phyloP scores from a whole-genome alignment of 768 basidiomycete species.

The Rhodotorula kratochvilovae region DNA sequence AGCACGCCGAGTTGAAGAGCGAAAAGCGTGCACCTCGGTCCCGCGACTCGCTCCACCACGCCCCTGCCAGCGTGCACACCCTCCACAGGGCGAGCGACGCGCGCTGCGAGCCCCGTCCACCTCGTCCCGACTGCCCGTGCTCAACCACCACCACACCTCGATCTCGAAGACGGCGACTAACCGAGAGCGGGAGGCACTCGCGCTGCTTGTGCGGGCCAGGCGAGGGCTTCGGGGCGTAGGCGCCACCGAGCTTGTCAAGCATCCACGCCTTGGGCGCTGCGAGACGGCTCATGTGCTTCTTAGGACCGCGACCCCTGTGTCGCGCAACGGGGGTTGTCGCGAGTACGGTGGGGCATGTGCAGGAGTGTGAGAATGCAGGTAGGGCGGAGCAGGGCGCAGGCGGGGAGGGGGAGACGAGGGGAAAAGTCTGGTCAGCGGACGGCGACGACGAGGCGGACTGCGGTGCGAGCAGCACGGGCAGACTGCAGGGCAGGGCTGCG shows the following conservation, averaged over 20 bases:
- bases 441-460: neutral
- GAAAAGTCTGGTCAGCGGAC: neutral
- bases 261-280: slow-evolving; percentile 98
- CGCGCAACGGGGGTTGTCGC: no score
- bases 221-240: slow-evolving; percentile 78
- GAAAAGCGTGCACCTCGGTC: neutral
- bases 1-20: neutral
- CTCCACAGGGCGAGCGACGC: neutral
- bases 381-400: neutral
- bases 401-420: neutral
- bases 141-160: neutral
- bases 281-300: slow-evolving; percentile 70
- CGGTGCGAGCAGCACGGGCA: neutral
- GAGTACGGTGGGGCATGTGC: no score
- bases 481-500: neutral
- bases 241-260: slow-evolving; percentile 92
- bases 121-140: neutral
- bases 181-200: slow-evolving; percentile 88
- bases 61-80: neutral
- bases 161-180: slow-evolving; percentile 11
- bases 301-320: slow-evolving; percentile 36
- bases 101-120: no score
- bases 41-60: neutral
- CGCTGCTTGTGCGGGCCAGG: slow-evolving; percentile 99
- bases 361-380: neutral